These are phyloP conservation scores for Talaromyces thailandensis DNA, from an alignment of 495 filamentous ascomycete genomes.

Conservation along the genomic window DNA sequence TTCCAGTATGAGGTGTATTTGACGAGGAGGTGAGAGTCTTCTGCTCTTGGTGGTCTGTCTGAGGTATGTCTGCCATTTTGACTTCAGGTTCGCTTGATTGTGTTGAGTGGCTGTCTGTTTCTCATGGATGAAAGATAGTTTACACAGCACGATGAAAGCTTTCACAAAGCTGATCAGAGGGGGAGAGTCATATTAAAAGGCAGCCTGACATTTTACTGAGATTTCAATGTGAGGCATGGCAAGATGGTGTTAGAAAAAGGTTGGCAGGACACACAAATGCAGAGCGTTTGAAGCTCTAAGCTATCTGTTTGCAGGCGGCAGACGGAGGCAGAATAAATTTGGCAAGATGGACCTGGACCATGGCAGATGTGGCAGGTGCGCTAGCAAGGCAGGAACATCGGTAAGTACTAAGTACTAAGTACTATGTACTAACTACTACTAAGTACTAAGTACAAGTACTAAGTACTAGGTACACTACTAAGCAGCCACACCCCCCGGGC, in stretches of 20 bases:
- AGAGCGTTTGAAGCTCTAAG: background rate
- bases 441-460: too few relatives aligned
- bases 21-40: background rate
- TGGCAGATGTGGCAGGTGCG: too few relatives aligned
- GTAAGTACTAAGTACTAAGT: too few relatives aligned
- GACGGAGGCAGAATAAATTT: constrained; percentile 1
- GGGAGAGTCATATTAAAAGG: background rate
- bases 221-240: background rate
- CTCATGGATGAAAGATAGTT: background rate
- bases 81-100: background rate
- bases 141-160: background rate
- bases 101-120: background rate
- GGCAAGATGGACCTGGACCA: too few relatives aligned
- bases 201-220: background rate
- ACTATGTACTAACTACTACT: too few relatives aligned
- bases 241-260: background rate
- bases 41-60: constrained; percentile 6
- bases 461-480: too few relatives aligned
- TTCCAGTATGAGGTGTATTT: constrained; percentile 9
- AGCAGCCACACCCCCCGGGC: too few relatives aligned
- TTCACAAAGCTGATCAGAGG: background rate
- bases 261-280: background rate
- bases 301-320: constrained; percentile 1
- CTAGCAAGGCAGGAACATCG: background rate
- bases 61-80: constrained; percentile 7